phyloP scores from a whole-genome alignment of 2,329 filamentous ascomycete genomes.

The Trichocomaceae sp. region DNA sequence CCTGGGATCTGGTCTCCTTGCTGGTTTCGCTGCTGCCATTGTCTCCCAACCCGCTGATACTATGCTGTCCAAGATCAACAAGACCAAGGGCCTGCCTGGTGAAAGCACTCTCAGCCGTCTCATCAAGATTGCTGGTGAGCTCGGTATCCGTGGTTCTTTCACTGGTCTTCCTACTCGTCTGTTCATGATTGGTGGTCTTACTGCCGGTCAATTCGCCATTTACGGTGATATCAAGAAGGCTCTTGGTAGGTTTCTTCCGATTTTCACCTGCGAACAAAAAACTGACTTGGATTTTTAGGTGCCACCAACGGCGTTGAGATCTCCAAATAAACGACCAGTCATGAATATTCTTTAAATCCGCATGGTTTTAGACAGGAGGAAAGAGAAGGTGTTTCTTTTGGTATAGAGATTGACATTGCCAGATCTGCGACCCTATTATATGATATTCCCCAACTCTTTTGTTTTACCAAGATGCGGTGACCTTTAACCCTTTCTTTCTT shows the following conservation, averaged over 20 bases:
- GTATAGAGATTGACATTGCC: not conserved
- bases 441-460: not conserved
- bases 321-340: slow-evolving; percentile 33
- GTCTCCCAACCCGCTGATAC: slow-evolving; percentile 88
- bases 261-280: not conserved
- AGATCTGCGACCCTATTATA: not conserved
- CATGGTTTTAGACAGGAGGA: not conserved
- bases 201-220: slow-evolving; percentile 80
- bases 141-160: slow-evolving; percentile 72
- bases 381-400: not conserved
- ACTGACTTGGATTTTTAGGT: slow-evolving; percentile 45
- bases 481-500: not conserved
- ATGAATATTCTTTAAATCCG: not conserved
- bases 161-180: slow-evolving; percentile 74
- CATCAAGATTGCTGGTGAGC: slow-evolving; percentile 82
- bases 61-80: slow-evolving; percentile 95
- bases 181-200: slow-evolving; percentile 68
- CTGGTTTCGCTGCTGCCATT: slow-evolving; percentile 78
- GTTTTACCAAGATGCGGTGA: not conserved
- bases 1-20: slow-evolving; percentile 76
- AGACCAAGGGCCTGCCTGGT: slow-evolving; percentile 80
- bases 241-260: slow-evolving; percentile 24
- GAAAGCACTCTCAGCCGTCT: slow-evolving; percentile 74
- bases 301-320: slow-evolving; percentile 74
- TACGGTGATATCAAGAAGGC: slow-evolving; percentile 49